Conservation (phyloP, 106 monocot species). For the Cymbidium sinense region DNA sequence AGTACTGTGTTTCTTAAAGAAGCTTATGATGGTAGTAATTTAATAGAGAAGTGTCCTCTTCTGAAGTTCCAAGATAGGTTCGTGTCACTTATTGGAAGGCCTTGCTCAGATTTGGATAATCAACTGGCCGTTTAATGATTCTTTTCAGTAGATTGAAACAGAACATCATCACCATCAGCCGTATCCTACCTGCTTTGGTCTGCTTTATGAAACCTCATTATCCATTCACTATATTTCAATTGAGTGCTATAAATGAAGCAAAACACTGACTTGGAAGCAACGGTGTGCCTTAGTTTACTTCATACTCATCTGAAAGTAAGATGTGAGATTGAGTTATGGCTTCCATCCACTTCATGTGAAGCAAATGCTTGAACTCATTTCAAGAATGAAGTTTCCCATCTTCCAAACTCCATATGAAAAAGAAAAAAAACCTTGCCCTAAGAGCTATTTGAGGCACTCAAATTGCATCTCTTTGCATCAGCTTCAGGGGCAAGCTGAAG, state of each 20-base stretch:
- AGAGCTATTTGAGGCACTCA: neutral
- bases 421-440: neutral
- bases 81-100: slow-evolving; percentile 61
- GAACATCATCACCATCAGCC: neutral
- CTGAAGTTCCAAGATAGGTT: slow-evolving; percentile 69
- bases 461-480: neutral
- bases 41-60: slow-evolving; percentile 74
- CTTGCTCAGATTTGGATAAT: slow-evolving; percentile 18
- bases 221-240: neutral
- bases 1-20: slow-evolving; percentile 95
- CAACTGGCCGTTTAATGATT: slow-evolving; percentile 15
- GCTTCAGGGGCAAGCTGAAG: neutral
- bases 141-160: neutral
- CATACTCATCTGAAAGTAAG: neutral
- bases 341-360: neutral
- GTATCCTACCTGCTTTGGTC: neutral
- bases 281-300: neutral
- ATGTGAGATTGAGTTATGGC: neutral
- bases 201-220: neutral
- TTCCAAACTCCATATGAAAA: neutral
- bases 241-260: no score
- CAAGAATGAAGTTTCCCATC: neutral
- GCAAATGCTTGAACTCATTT: neutral
- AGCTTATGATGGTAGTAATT: slow-evolving; percentile 55
- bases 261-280: no score